A percentile compares a stretch with the other conserved stretches of the same genome.
Conservation (phyloP, 2,329 filamentous ascomycete genomes). For the Falciphora oryzae region DNA sequence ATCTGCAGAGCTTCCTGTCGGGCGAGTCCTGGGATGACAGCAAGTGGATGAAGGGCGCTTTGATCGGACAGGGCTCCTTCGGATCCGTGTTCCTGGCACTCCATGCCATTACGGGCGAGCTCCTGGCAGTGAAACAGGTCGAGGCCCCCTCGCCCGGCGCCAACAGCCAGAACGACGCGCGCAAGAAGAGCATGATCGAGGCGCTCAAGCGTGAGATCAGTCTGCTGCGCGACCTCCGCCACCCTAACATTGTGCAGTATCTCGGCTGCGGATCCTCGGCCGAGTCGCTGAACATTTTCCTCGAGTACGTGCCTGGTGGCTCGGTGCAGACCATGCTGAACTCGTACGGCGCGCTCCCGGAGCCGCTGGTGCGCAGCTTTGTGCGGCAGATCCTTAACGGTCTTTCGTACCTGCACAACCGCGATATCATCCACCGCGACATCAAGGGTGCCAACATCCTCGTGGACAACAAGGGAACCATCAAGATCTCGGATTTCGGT, state of each 20-base stretch:
- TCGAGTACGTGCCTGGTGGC: slow-evolving; percentile 96
- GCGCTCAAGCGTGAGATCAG: slow-evolving; percentile 95
- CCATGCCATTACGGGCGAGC: slow-evolving; percentile 91
- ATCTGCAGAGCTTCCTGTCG: slow-evolving; percentile 81
- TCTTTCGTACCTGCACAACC: slow-evolving; percentile 85
- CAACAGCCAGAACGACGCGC: slow-evolving; percentile 75
- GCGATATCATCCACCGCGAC: slow-evolving; percentile 95
- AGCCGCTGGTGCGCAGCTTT: slow-evolving; percentile 92
- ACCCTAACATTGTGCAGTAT: slow-evolving; percentile 97
- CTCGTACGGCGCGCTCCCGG: slow-evolving; percentile 91
- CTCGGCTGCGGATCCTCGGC: slow-evolving; percentile 89
- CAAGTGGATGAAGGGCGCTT: slow-evolving; percentile 98
- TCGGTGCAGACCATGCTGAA: slow-evolving; percentile 98
- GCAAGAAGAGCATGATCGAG: slow-evolving; percentile 97
- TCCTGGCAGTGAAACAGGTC: slow-evolving; percentile 97
- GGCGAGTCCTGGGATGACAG: slow-evolving; percentile 94
- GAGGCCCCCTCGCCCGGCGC: slow-evolving; percentile 76
- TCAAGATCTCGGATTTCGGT: slow-evolving; percentile 99
- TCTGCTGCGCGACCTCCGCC: slow-evolving; percentile 86
- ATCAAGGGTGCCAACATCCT: slow-evolving; percentile 99
- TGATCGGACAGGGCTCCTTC: slow-evolving; percentile 96
- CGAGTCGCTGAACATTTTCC: slow-evolving; percentile 96
- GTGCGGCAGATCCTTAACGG: slow-evolving; percentile 92
- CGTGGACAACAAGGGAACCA: slow-evolving; percentile 96
- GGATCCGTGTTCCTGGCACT: slow-evolving; percentile 92